phyloP scores from a whole-genome alignment of 805 yeast genomes.

The Blastobotrys parvus region DNA sequence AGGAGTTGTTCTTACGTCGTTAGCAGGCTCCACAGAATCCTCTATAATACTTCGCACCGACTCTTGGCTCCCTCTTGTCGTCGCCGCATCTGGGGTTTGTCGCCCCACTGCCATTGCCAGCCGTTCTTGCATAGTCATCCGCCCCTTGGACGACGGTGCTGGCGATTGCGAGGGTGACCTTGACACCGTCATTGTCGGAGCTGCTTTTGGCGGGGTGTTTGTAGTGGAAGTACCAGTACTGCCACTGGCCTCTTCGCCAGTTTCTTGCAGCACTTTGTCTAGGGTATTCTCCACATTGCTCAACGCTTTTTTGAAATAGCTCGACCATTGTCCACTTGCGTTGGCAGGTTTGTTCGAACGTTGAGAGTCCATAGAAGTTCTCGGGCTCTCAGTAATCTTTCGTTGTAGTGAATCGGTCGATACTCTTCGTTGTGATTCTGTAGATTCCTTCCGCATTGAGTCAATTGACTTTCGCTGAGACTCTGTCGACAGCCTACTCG shows the following conservation, averaged over 20 bases:
- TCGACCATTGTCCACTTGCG: constrained; percentile 13
- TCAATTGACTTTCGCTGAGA: too few relatives aligned
- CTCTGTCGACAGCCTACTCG: too few relatives aligned
- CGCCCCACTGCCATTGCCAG: constrained; percentile 68
- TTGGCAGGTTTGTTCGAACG: too few relatives aligned
- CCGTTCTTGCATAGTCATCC: constrained; percentile 76
- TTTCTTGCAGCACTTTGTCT: constrained; percentile 32
- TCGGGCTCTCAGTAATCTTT: too few relatives aligned
- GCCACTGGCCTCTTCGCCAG: constrained; percentile 7
- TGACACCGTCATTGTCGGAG: not conserved
- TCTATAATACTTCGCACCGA: not conserved
- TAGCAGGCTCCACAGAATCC: not conserved
- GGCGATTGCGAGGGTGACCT: constrained; percentile 3
- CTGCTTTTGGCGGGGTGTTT: not conserved
- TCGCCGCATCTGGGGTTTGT: constrained; percentile 1
- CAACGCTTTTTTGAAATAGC: constrained; percentile 32
- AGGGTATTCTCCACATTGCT: constrained; percentile 34
- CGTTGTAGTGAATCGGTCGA: too few relatives aligned
- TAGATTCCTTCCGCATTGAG: too few relatives aligned
- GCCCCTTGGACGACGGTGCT: constrained; percentile 12
- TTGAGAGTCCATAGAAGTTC: too few relatives aligned
- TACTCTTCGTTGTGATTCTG: too few relatives aligned
- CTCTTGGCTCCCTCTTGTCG: not conserved
- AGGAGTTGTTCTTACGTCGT: too few relatives aligned
- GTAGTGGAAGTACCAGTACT: constrained; percentile 4